Evolutionary conservation across 2,329 filamentous ascomycete genomes (phyloP).

Genomic region (Verticillium longisporum): DNA sequence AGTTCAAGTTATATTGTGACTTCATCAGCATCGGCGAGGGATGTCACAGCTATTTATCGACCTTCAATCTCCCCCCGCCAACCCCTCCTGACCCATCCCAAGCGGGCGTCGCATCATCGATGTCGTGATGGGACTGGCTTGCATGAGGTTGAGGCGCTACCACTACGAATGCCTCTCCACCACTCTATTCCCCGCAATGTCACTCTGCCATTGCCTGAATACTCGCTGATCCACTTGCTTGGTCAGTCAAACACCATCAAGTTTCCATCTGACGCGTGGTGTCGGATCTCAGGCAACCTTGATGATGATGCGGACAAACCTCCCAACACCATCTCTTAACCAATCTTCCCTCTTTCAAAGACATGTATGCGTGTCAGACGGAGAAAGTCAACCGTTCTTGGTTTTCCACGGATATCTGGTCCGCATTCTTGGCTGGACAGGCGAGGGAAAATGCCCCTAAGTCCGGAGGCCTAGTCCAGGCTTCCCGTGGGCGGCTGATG

Average conservation of each 20-base stretch:
- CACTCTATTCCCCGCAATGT: too few relatives aligned
- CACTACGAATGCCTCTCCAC: too few relatives aligned
- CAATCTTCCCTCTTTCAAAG: not conserved
- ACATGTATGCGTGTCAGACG: not conserved
- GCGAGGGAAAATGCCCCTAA: not conserved
- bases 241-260: too few relatives aligned
- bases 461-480: too few relatives aligned
- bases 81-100: not conserved
- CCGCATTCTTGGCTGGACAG: not conserved
- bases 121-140: conserved; percentile 1
- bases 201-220: not conserved
- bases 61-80: not conserved
- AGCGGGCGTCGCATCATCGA: conserved; percentile 2
- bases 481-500: not conserved
- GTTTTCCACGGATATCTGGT: not conserved
- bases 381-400: not conserved
- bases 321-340: not conserved
- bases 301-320: not conserved
- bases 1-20: not conserved
- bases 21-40: not conserved
- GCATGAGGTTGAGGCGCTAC: not conserved
- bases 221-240: not conserved
- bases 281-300: not conserved
- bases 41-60: not conserved
- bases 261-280: too few relatives aligned